Evolutionary conservation across 345 rosid species (phyloP), one percentile per base, ranked within the genome.

Genomic region (Euphorbia tirucalli): DNA sequence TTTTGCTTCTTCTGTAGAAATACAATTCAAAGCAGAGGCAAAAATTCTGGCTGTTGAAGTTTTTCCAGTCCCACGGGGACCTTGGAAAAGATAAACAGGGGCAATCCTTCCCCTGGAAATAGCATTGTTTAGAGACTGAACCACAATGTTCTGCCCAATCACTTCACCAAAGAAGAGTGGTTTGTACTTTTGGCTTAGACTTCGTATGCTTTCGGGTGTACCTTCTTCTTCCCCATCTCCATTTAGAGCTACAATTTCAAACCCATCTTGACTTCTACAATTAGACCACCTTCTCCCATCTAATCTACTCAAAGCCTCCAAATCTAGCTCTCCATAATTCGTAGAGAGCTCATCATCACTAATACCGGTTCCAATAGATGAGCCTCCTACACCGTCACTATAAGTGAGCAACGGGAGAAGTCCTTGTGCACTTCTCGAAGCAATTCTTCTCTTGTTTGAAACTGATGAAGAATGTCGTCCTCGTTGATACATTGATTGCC

Each of bases 211-310:
- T 61, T 90, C 96, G 0, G 86, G 82, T 14, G 85, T 74, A 59
- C 89, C 81, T 77, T 85, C 96, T 65, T 89, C 95, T 73, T 91
- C 97, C 59, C 74, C 81, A 70, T 87, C 95, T 46, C 84, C 87
- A 65, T 84, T 79, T 63, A 84, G 71, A 72, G 89, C 80, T 61
- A 82, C 88, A 78, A 74, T 80, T 77, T 85, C 98, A 56, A 85
- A 74, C 65, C 93, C 90, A 77, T 94, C 98, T 74, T 82, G 93
- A 86, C 93, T 89, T 87, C 93, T 85, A 78, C 89, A 90, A 82
- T 88, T 95, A 50, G 96, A 95, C 99, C 99, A 95, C 72, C 99
- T 87, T 83, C 87, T 81, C 71, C 97, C 99, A 69, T 95, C 99
- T 85, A 95, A 86, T 83, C 99, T 86, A 82, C 99, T 92, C 82